Evolutionary conservation across 1,284 basidiomycete species (phyloP).

Genomic region (Papiliotrema terrestris): DNA sequence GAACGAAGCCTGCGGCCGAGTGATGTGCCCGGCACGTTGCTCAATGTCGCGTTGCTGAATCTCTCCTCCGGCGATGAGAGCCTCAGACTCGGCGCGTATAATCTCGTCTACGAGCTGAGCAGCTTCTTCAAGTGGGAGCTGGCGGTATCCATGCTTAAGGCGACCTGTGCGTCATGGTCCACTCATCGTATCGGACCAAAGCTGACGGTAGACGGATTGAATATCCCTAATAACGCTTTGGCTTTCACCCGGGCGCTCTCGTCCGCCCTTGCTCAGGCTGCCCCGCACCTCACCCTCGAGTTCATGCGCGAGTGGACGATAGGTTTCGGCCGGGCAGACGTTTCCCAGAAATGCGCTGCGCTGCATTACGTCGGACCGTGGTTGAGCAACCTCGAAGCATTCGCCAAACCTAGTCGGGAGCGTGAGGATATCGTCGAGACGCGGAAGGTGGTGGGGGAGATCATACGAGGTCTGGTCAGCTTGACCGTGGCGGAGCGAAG

Average conservation of each 20-base stretch:
- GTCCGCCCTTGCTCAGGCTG: conserved; percentile 65
- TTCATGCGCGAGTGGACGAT: conserved; percentile 76
- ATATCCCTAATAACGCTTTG: conserved; percentile 67
- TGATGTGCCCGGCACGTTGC: conserved; percentile 74
- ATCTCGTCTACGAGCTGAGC: conserved; percentile 72
- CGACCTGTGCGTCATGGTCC: conserved; percentile 56
- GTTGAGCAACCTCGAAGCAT: conserved; percentile 72
- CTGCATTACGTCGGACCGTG: conserved; percentile 79
- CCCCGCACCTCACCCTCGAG: conserved; percentile 76
- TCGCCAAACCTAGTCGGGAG: conserved; percentile 63
- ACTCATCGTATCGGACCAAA: not conserved
- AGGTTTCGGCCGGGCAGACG: conserved; percentile 56
- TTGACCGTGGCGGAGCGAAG: conserved; percentile 66
- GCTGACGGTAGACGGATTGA: conserved; percentile 55
- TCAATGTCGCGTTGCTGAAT: conserved; percentile 76
- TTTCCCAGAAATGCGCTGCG: conserved; percentile 64
- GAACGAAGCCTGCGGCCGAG: conserved; percentile 72
- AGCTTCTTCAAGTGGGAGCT: conserved; percentile 73
- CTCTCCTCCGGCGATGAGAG: conserved; percentile 68
- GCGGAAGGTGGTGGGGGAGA: conserved; percentile 59
- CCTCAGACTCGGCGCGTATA: conserved; percentile 70
- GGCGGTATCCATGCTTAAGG: conserved; percentile 56
- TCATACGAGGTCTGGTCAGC: conserved; percentile 69
- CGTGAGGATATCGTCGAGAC: conserved; percentile 24
- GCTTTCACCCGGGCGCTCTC: conserved; percentile 65